Base-by-base conservation (phyloP, 2,329 filamentous ascomycete genomes). In the Macrophomina pseudophaseolina region DNA sequence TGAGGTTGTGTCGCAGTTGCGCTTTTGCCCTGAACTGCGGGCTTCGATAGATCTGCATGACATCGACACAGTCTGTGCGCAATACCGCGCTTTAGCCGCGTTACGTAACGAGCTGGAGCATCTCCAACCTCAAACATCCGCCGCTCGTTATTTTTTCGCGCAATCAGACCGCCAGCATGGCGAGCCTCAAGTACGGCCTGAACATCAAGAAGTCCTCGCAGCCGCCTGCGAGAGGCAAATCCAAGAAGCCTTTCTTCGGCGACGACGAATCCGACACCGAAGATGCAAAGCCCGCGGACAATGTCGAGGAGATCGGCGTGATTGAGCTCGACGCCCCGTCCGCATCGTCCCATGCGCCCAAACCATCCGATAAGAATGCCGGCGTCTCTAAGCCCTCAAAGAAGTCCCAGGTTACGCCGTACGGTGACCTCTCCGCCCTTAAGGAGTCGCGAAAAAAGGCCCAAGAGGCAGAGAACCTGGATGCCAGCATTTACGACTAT, bases 401-500 rank as follows among this genome's bases (percentile, higher is more conserved):
- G 66, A 79, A 80, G 72, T 51, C 54, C 33, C 51, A 54, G 8
- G 46, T 67, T 59, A 49, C 58, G 11, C 67, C 66, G 74, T 89
- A 87, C 71, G 86, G 85, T 42, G 90, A 93, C 73, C 84, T 92
- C 1, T 91, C 91, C 3, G 87, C 87, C 72, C 80, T 86, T 1
- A 82, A 90, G 38, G 82, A 87, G 35, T 87, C 90, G 32, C 86
- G 87, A 64, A 88, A 86, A 71, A 84, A 90, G 71, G 86, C 87
- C 44, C 83, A 88, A 69, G 86, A 87, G 16, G 91, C 91, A 2
- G 83, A 88, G 68, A 84, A 87, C 67, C 75, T 90, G 8, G 92
- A 95, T 72, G 82, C 91, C 1, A 89, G 87, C 58, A 89, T 95
- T 71, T 95, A 94, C 82, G 92, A 95, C 79, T 96, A 95, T 80